A percentile compares a stretch with the other conserved stretches of the same genome.
phyloP scores from a whole-genome alignment of 2,329 filamentous ascomycete species.

The Pseudogymnoascus sp. region DNA sequence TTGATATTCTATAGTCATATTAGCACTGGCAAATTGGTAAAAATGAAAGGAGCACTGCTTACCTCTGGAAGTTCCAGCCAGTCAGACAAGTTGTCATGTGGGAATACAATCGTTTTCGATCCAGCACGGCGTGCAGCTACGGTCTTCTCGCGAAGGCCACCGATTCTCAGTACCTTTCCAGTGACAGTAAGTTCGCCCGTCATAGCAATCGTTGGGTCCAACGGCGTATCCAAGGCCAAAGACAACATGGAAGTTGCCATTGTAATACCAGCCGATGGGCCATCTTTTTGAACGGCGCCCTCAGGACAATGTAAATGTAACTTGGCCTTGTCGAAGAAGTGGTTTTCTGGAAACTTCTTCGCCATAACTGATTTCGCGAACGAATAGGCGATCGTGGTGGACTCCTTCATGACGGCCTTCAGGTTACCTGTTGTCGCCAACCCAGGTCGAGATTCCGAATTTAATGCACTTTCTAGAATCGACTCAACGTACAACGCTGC shows the following conservation, averaged over 20 bases:
- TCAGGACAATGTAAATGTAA: conserved; percentile 96
- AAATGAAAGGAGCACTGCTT: conserved; percentile 36
- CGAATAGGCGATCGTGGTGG: conserved; percentile 87
- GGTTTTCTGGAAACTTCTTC: conserved; percentile 77
- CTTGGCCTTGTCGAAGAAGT: conserved; percentile 92
- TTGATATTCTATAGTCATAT: conserved; percentile 76
- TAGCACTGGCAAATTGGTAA: conserved; percentile 17
- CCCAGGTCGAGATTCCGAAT: conserved; percentile 64
- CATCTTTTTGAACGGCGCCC: conserved; percentile 92
- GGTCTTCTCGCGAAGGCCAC: conserved; percentile 91
- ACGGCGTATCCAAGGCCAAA: conserved; percentile 68
- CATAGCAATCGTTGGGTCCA: conserved; percentile 90
- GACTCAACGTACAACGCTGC: conserved; percentile 96
- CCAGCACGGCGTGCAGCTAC: conserved; percentile 89
- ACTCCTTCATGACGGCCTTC: conserved; percentile 97
- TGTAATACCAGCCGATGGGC: conserved; percentile 86
- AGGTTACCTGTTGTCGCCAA: conserved; percentile 92
- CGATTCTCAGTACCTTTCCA: conserved; percentile 91
- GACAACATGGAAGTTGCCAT: conserved; percentile 94
- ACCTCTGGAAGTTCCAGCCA: conserved; percentile 97
- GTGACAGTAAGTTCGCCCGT: conserved; percentile 95
- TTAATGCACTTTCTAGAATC: conserved; percentile 79
- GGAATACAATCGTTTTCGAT: conserved; percentile 90
- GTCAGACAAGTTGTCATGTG: conserved; percentile 89
- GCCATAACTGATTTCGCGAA: conserved; percentile 89